Evolutionary conservation across 2,329 filamentous ascomycete species (phyloP), one percentile per base, ranked within the genome.

Genomic region (Metarhizium rileyi): DNA sequence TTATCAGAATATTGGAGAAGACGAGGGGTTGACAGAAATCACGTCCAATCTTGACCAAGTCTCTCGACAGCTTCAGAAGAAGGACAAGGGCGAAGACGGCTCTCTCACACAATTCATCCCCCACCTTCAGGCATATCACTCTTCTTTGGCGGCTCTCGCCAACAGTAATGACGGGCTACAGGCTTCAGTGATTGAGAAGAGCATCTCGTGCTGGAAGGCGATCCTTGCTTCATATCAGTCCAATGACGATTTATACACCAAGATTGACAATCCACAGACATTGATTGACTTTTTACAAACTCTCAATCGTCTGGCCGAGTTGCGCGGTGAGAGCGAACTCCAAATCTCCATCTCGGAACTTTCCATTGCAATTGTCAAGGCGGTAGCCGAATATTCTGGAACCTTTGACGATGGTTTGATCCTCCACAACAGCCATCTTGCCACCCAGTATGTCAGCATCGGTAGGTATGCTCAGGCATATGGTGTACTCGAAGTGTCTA

Each of bases 401-500:
- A 59, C 63, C 6, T 60, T 57, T 8, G 56, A 58, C 33, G 72
- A 75, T 44, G 62, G 67, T 3, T 58, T 73, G n/a, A 59, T 80
- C 30, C 61, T 68, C 14, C 69, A 73, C 53, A 69, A 73, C 36
- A 72, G 72, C 20, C 64, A 69, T 5, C 66, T 81, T 3, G 77
- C 74, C 4, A 64, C 74, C 3, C 77, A 80, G 42, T 76, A 80
- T 54, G 67, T 77, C 18, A 71, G 66, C 27, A 68, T 78, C n/a
- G 78, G 78, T 4, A 72, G 72, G 44, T 75, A 71, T 42, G 55
- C 64, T 0, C 74, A 75, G 55, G 78, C 77, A 0, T 71, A 72
- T 36, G 64, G 70, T 52, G 61, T 71, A 0, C 72, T 96, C 16
- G 72, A 75, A 1, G 74, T 76, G 49, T 80, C 81, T 3, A 75